Base-by-base conservation (phyloP, 768 basidiomycete genomes). In the Amylocystis lapponica region DNA sequence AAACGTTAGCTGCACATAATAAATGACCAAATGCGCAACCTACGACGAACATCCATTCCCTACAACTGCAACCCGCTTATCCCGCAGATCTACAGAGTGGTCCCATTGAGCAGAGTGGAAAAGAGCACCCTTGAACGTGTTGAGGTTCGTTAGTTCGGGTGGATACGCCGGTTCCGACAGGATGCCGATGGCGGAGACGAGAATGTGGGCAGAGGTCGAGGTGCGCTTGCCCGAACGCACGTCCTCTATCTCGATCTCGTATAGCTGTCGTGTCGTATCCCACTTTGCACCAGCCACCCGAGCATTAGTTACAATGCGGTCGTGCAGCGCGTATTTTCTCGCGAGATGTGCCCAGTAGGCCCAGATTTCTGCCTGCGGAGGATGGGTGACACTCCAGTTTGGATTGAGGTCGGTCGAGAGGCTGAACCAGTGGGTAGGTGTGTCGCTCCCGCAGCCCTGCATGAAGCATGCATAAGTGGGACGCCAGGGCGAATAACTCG, bases 81-180 rank as follows among this genome's bases (percentile, higher is more conserved):
- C 51, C 20, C 32, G 20, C 6, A 64, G 46, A 6, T 51, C 36
- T 4, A 65, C 48, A 21, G 50, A 49, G 17, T 54, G 43, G 6
- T 52, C 25, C 63, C 63, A 66, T 7, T 43, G 23, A 13, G 58
- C 50, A 3, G 59, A 56, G 38, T 66, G 65, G 30, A 56, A 63
- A 12, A 52, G 32, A 10, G 29, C 27, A 5, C 65, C 64, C 29
- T 57, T 41, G 49, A 63, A 63, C 27, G 21, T n/a, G n/a, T n/a
- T n/a, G n/a, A n/a, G n/a, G n/a, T n/a, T n/a, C 65, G 0, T 39
- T 46, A 69, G 27, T 1, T 52, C 46, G 1, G 54, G 48, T 13
- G 63, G 50, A 27, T 57, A 54, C 10, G 50, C 48, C 4, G 59
- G 59, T 21, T 44, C 49, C 20, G 57, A 45, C 7, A 66, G 56